Base-by-base conservation (phyloP, 306 rosid species). In the Gastrolobium bilobum region DNA sequence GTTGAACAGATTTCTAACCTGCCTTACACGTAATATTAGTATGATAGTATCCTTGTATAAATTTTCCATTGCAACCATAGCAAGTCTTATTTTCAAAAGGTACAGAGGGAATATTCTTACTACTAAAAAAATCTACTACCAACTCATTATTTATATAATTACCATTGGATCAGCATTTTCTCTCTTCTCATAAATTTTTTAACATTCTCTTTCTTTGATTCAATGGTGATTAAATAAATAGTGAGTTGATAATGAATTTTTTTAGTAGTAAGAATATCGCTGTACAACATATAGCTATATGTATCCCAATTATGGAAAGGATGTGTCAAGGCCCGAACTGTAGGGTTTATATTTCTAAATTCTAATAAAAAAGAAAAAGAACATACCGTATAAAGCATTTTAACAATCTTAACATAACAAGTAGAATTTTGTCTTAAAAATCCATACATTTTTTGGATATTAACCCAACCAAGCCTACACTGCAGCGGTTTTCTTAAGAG, bases 261-360 rank as follows among this genome's bases (percentile, higher is more conserved):
- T 20, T 20, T 20, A 0, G 1, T 20, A 20, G 26, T 20, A 20
- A 20, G 1, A 20, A 20, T 20, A 20, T 1, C 26, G 0, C 26
- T 20, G 26, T 20, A n/a, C n/a, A 57, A 34, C 26, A 34, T 6
- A 35, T 14, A 6, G 44, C 44, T 10, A 54, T 14, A 0, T 57
- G 37, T 58, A 64, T 48, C 43, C 73, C 42, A 63, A 52, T 78
- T 66, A n/a, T 66, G 58, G 69, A 47, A 64, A 40, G n/a, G 26
- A 33, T 14, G 48, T 54, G 74, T 30, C 42, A 26, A 64, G 53
- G 35, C 54, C 73, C 29, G 14, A 64, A 51, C 73, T 11, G 7
- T 3, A 2, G 31, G 37, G 20, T 35, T 14, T 30, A 67, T 57
- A 11, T 54, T 38, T 67, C 29, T 44, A 10, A 11, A 42, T 38